A percentile compares a stretch with the other conserved stretches of the same genome.
Evolutionary conservation across 306 rosid species (phyloP).

Genomic region (Cyclanthera cordifolia): DNA sequence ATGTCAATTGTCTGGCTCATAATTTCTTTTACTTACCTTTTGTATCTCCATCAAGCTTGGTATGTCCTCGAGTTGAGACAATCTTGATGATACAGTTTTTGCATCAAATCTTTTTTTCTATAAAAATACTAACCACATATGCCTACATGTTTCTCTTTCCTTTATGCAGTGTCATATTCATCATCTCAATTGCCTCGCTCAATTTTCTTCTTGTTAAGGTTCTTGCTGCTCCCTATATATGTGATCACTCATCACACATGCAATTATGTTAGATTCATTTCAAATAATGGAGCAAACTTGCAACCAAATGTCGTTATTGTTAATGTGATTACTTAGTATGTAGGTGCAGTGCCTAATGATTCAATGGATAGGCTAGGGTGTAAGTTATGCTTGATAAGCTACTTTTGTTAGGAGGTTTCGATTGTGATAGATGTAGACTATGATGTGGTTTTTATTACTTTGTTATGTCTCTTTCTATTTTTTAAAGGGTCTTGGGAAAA

Average conservation of each 20-base stretch:
- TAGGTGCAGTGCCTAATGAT: slow-evolving; percentile 8
- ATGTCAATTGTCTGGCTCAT: slow-evolving; percentile 76
- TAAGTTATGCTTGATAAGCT: background rate
- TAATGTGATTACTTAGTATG: background rate
- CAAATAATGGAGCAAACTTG: background rate
- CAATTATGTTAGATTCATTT: background rate
- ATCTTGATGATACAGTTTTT: background rate
- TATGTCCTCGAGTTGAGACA: slow-evolving; percentile 19
- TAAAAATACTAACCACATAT: background rate
- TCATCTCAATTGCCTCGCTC: slow-evolving; percentile 57
- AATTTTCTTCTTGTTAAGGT: slow-evolving; percentile 85
- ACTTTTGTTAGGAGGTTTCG: background rate
- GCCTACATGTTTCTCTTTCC: slow-evolving; percentile 13
- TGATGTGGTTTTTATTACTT: background rate
- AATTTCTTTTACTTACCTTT: slow-evolving; percentile 56
- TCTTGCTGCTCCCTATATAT: slow-evolving; percentile 11
- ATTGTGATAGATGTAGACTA: background rate
- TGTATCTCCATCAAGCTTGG: slow-evolving; percentile 93
- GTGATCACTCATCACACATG: background rate
- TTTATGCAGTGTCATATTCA: slow-evolving; percentile 50
- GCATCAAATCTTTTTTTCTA: background rate
- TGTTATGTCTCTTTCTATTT: background rate
- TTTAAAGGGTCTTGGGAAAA: background rate
- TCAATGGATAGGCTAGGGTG: background rate
- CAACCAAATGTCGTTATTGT: background rate